Evolutionary conservation across 2,329 filamentous ascomycete genomes (phyloP), one percentile per base, ranked within the genome.

Genomic region (Microdochium paspali): DNA sequence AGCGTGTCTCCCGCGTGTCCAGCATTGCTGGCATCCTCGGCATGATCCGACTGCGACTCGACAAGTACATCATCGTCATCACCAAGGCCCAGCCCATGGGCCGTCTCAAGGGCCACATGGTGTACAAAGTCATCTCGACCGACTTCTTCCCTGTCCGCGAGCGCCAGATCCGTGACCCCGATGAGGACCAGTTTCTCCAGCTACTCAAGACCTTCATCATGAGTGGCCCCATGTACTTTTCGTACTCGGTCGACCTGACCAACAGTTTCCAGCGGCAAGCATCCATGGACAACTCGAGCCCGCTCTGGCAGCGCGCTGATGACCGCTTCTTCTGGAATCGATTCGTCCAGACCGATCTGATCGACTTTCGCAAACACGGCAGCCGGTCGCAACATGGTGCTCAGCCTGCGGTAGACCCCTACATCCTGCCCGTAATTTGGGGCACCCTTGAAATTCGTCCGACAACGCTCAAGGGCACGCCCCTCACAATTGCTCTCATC

Each of bases 251-350:
- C 64, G 93, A 98, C 67, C 78, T 98, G 54, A 98, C 93, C 57
- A 98, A 95, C 73, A 90, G 82, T 63, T 95, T 97, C 71, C 93
- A 98, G 70, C 83, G 93, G 53, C 93, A 97, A 64, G 83, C 90
- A 3, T 82, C 90, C 55, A 73, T 81, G 54, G 82, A 95, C 63
- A 69, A 72, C 48, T 77, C 78, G 15, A 72, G 77, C 47, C 90
- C 93, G 12, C 69, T 97, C 49, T 98, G 93, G 93, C 84, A 86
- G 73, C 77, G 90, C 56, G 85, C 91, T 53, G 93, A 98, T 66
- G 90, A 97, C 63, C 88, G 93, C 54, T 98, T 98, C 74, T 98
- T 96, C 74, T 98, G 91, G 89, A 98, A 98, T 68, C 84, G 85
- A 53, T 94, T 95, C 65, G 78, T 97, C 44, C 88, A 91, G 64